A percentile compares a stretch with the other conserved stretches of the same genome.
These are phyloP conservation scores for Sinapis alba DNA, from an alignment of 441 rosid species.

Conservation along the genomic window DNA sequence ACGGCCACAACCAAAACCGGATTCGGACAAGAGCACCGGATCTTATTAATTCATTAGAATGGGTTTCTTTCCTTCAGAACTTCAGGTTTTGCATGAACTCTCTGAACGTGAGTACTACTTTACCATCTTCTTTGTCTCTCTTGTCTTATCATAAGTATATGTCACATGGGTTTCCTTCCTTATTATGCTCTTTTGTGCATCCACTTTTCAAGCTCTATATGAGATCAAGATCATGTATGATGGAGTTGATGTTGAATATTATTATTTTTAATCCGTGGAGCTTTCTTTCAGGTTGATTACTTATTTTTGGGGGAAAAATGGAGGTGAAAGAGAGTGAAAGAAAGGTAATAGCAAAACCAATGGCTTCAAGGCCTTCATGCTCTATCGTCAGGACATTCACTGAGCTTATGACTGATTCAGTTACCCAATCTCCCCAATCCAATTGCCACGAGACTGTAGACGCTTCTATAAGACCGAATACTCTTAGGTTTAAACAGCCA, in stretches of 20 bases:
- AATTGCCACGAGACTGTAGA: slow-evolving; percentile 47
- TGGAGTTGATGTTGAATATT: not conserved
- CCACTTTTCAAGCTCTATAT: not conserved
- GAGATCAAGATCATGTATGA: slow-evolving; percentile 6
- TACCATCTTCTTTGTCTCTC: not conserved
- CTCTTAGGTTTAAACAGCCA: slow-evolving; percentile 61
- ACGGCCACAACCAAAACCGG: not conserved
- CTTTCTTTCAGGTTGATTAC: slow-evolving; percentile 8
- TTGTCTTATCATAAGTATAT: not conserved
- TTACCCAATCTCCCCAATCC: slow-evolving; percentile 50
- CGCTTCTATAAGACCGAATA: slow-evolving; percentile 76
- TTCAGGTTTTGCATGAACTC: slow-evolving; percentile 7
- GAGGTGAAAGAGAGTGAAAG: slow-evolving; percentile 74
- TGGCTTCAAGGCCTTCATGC: slow-evolving; percentile 81
- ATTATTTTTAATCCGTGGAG: not conserved
- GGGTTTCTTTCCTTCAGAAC: not conserved
- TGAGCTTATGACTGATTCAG: slow-evolving; percentile 69
- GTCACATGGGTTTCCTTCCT: slow-evolving; percentile 8
- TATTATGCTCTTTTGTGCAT: not conserved
- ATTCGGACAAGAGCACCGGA: slow-evolving; percentile 1
- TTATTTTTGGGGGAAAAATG: slow-evolving; percentile 38
- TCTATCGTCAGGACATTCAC: slow-evolving; percentile 67
- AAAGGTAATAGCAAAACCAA: slow-evolving; percentile 71
- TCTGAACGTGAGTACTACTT: slow-evolving; percentile 16
- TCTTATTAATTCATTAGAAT: not conserved